Evolutionary conservation across 257 asterid species (phyloP), one percentile per base, ranked within the genome.

Genomic region (Ballota nigra): DNA sequence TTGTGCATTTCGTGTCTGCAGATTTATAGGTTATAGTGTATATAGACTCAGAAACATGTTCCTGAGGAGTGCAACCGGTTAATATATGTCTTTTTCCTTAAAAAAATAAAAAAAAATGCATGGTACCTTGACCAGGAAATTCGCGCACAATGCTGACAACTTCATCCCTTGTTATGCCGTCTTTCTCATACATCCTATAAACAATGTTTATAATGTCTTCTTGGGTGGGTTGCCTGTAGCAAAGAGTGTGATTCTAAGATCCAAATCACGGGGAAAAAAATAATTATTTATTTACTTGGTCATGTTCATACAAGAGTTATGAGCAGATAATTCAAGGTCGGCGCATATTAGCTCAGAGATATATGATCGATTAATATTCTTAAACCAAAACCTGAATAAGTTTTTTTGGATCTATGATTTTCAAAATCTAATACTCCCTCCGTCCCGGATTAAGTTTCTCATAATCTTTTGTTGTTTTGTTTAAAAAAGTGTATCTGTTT

Each of bases 151-250:
- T 63, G 49, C 71, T 68, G 53, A 70, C 76, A 80, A 91, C 92
- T 63, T 87, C 95, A 64, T 85, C 87, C 82, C 19, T 85, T 53
- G 84, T 81, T 62, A 93, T 83, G 63, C 96, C 96, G 75, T 93
- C 97, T 85, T 91, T 93, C 91, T 83, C 87, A 31, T 93, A 93
- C 98, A 91, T 93, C 74, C 94, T 82, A 12, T 63, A 52, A 49
- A 93, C 96, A 79, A 91, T 93, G 71, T 91, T 93, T 47, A 86
- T 79, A 79, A 93, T 93, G 81, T 93, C 98, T 79, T 93, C 96
- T 65, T 82, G 85, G 49, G 96, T 93, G 38, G 98, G 98, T 79
- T 87, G 96, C 98, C 98, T 93, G 94, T 76, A 74, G 68, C 68
- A 78, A 13, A 78, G 8, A 60, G 28, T 31, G 34, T 33, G 43